These are phyloP conservation scores for Nannizziopsis arthrosporioides DNA, from an alignment of 2,329 filamentous ascomycete genomes.

Conservation along the genomic window DNA sequence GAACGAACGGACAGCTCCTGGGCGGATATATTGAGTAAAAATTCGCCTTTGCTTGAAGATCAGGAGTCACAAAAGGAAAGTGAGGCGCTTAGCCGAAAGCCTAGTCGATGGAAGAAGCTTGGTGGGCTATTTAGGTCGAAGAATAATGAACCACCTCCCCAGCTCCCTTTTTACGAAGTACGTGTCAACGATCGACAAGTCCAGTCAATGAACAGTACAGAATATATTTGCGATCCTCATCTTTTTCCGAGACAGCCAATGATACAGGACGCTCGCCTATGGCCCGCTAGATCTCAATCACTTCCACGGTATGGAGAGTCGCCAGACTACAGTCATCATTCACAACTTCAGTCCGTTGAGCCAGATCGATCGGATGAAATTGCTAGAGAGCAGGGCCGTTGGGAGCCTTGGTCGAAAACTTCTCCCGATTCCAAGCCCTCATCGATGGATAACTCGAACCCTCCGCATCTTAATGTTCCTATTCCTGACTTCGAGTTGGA, in stretches of 20 bases:
- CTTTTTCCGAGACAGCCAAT: slow-evolving; percentile 5
- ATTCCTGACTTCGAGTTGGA: slow-evolving; percentile 75
- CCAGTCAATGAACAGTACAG: slow-evolving; percentile 8
- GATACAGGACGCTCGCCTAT: neutral
- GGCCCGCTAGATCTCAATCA: slow-evolving; percentile 6
- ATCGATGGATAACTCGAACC: slow-evolving; percentile 8
- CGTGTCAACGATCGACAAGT: slow-evolving; percentile 18
- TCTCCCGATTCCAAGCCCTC: slow-evolving; percentile 10
- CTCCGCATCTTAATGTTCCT: slow-evolving; percentile 55
- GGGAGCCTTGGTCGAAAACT: slow-evolving; percentile 5
- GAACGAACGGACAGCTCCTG: neutral
- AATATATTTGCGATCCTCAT: neutral
- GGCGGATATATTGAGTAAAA: neutral
- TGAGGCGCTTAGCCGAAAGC: slow-evolving; percentile 23
- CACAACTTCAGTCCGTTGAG: neutral
- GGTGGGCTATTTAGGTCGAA: slow-evolving; percentile 35
- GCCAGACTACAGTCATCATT: neutral
- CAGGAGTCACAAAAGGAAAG: neutral
- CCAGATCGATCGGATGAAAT: neutral
- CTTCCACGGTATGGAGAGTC: slow-evolving; percentile 1
- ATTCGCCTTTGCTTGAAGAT: neutral
- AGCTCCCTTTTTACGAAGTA: slow-evolving; percentile 24
- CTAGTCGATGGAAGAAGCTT: slow-evolving; percentile 39
- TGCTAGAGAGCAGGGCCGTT: slow-evolving; percentile 3
- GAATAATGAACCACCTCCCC: slow-evolving; percentile 12